Evolutionary conservation across 768 basidiomycete species (phyloP).

Genomic region (Lentinus brumalis): DNA sequence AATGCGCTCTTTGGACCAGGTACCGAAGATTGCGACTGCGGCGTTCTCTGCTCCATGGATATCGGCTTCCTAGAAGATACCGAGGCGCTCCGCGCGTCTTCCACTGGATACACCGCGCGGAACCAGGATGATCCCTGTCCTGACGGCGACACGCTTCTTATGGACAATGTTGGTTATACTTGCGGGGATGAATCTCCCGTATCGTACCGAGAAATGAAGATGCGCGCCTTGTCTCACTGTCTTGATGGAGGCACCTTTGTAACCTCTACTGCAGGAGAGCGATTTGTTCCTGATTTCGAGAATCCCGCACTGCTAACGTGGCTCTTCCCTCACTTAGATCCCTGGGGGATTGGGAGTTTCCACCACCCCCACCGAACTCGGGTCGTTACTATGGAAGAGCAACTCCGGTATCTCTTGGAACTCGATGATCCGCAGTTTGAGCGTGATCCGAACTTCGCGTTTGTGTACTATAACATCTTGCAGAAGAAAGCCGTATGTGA

Average conservation of each 20-base stretch:
- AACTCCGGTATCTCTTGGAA: too few relatives aligned
- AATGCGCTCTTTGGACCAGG: background rate
- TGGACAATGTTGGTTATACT: background rate
- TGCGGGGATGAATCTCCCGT: background rate
- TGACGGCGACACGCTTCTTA: background rate
- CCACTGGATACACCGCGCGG: background rate
- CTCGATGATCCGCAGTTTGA: too few relatives aligned
- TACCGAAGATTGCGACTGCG: background rate
- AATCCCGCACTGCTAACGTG: too few relatives aligned
- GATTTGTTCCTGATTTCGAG: conserved; percentile 4
- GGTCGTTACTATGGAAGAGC: too few relatives aligned
- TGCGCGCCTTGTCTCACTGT: background rate
- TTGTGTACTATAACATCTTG: too few relatives aligned
- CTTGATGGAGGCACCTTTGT: background rate
- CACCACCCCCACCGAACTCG: too few relatives aligned
- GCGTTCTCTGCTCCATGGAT: background rate
- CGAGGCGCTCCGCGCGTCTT: background rate
- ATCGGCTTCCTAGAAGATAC: background rate
- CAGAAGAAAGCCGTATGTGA: too few relatives aligned
- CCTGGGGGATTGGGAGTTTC: too few relatives aligned
- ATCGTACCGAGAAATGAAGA: background rate
- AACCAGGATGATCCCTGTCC: background rate
- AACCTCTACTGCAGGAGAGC: background rate
- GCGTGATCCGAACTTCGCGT: too few relatives aligned
- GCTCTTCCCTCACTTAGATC: too few relatives aligned